Conservation (phyloP, 2,329 filamentous ascomycete species). For the Fusarium buharicum region DNA sequence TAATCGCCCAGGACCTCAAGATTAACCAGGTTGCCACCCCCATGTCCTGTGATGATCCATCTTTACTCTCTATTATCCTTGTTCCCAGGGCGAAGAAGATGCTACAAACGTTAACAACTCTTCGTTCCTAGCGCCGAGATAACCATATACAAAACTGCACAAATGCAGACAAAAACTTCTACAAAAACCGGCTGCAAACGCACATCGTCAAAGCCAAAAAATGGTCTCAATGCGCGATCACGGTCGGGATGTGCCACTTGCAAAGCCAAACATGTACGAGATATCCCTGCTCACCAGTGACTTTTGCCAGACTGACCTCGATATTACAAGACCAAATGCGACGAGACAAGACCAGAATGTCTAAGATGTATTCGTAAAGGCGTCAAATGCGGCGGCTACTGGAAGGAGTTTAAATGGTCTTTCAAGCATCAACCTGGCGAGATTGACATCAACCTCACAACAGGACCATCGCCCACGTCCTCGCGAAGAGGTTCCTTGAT, state of each 20-base stretch:
- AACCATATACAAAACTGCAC: neutral
- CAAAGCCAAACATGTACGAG: conserved; percentile 45
- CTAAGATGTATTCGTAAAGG: conserved; percentile 44
- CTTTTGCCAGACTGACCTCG: neutral
- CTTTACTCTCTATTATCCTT: conserved; percentile 14
- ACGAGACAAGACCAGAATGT: conserved; percentile 47
- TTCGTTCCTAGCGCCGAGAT: neutral
- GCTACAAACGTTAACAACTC: neutral
- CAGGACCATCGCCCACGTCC: conserved; percentile 15
- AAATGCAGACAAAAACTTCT: conserved; percentile 26
- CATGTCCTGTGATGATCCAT: conserved; percentile 6
- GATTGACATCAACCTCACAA: conserved; percentile 22
- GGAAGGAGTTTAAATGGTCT: conserved; percentile 53
- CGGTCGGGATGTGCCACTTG: conserved; percentile 48
- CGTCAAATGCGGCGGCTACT: conserved; percentile 45
- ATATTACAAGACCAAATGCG: conserved; percentile 44
- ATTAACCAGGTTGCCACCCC: conserved; percentile 25
- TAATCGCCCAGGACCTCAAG: conserved; percentile 9
- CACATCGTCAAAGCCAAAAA: conserved; percentile 21
- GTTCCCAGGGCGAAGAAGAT: neutral
- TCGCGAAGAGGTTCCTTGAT: conserved; percentile 19
- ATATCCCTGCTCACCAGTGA: neutral
- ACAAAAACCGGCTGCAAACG: conserved; percentile 25
- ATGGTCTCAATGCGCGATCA: conserved; percentile 39
- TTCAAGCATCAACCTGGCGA: conserved; percentile 53